phyloP scores from a whole-genome alignment of 1,139 yeast species.

The Wickerhamomyces sp. region DNA sequence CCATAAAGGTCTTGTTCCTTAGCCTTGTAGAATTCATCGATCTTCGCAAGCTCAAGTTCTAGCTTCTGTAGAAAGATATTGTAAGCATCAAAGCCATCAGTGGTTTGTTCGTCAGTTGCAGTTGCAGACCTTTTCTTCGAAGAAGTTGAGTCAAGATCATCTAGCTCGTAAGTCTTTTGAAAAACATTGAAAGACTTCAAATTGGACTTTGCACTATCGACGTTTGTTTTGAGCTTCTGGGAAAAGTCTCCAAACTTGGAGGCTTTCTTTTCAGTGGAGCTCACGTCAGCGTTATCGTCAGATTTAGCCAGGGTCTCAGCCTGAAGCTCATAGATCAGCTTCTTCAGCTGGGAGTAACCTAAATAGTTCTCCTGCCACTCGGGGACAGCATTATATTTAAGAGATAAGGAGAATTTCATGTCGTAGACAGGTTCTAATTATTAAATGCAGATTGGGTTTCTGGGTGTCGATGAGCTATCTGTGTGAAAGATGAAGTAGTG shows the following conservation, averaged over 20 bases:
- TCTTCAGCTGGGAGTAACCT: slow-evolving; percentile 60
- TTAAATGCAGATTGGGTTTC: no score
- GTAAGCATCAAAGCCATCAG: slow-evolving; percentile 22
- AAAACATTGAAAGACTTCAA: slow-evolving; percentile 9
- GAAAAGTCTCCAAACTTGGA: background rate
- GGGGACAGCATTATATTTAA: slow-evolving; percentile 72
- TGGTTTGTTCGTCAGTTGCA: background rate
- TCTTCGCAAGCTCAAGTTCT: slow-evolving; percentile 49
- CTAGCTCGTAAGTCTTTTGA: slow-evolving; percentile 25
- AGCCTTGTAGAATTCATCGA: slow-evolving; percentile 52
- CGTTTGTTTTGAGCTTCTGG: slow-evolving; percentile 1
- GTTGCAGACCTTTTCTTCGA: slow-evolving; percentile 3
- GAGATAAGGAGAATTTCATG: slow-evolving; percentile 67
- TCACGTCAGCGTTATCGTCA: background rate
- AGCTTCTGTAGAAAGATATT: slow-evolving; percentile 48
- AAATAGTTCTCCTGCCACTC: slow-evolving; percentile 72
- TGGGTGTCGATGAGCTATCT: no score
- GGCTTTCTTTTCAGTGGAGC: background rate
- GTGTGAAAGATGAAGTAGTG: no score
- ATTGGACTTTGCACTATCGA: slow-evolving; percentile 6
- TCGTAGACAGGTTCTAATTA: no score
- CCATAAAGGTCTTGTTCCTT: slow-evolving; percentile 46
- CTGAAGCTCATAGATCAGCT: slow-evolving; percentile 60
- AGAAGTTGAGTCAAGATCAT: slow-evolving; percentile 15
- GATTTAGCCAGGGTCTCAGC: slow-evolving; percentile 38